Percentiles rank a stretch among this genome's conserved stretches.
phyloP scores from a whole-genome alignment of 805 yeast genomes.

The Saccharomycodes ludwigii region DNA sequence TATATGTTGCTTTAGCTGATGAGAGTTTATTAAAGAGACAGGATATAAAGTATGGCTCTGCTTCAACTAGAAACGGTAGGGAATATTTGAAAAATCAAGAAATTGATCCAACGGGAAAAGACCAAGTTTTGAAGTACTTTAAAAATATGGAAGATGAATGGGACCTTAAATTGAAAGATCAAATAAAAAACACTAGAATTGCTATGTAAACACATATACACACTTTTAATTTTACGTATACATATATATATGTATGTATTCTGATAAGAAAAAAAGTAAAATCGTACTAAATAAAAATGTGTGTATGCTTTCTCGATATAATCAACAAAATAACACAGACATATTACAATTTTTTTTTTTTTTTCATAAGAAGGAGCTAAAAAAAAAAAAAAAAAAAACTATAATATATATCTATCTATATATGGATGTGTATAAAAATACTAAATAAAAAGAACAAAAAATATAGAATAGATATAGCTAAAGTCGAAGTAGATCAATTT shows the following conservation, averaged over 20 bases:
- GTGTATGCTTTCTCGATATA: too few species aligned
- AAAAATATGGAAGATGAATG: slow-evolving; percentile 48
- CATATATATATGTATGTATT: not conserved
- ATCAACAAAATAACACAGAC: too few species aligned
- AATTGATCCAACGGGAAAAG: slow-evolving; percentile 52
- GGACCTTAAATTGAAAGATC: slow-evolving; percentile 65
- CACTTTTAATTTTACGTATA: slow-evolving; percentile 1
- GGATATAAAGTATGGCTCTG: slow-evolving; percentile 59
- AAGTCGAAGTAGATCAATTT: too few species aligned
- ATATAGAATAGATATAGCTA: too few species aligned
- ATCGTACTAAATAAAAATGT: too few species aligned
- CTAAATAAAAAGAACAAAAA: too few species aligned
- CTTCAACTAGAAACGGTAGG: slow-evolving; percentile 48
- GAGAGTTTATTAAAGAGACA: slow-evolving; percentile 31
- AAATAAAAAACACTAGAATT: slow-evolving; percentile 43
- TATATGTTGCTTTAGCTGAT: slow-evolving; percentile 49
- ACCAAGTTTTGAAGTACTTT: slow-evolving; percentile 52
- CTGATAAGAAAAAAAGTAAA: too few species aligned
- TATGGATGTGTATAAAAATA: not conserved
- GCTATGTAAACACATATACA: slow-evolving; percentile 9
- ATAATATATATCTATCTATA: not conserved
- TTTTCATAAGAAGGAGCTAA: too few species aligned
- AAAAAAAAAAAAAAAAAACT: slow-evolving; percentile 2
- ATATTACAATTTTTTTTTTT: too few species aligned
- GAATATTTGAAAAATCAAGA: slow-evolving; percentile 47